Percentiles rank a stretch among this genome's conserved stretches.
phyloP scores from a whole-genome alignment of 225 moss, liverwort and hornwort species.

The Anthoceros angustus region DNA sequence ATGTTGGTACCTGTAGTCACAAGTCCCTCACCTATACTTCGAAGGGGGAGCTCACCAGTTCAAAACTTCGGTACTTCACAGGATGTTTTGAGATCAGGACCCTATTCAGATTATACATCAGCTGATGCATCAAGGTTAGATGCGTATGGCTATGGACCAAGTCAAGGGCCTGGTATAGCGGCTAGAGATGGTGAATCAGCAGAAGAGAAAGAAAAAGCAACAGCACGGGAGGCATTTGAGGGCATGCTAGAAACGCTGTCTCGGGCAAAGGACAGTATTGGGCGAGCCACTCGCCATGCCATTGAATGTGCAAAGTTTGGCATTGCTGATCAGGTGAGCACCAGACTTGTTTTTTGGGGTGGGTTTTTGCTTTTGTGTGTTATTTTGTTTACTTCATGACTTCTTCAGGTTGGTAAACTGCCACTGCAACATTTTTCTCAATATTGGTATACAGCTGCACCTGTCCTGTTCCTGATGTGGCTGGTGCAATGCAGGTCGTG shows the following conservation, averaged over 20 bases:
- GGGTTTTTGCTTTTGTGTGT: background rate
- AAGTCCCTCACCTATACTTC: background rate
- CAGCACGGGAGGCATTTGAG: conserved; percentile 84
- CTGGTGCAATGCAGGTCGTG: conserved; percentile 42
- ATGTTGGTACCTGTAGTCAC: background rate
- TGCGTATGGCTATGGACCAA: conserved; percentile 27
- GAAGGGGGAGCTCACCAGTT: background rate
- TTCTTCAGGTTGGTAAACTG: background rate
- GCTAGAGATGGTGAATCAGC: conserved; percentile 22
- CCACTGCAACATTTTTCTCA: background rate
- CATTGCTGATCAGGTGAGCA: conserved; percentile 72
- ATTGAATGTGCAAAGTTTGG: conserved; percentile 92
- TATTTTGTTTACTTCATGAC: background rate
- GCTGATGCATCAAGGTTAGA: conserved; percentile 13
- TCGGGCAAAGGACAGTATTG: conserved; percentile 94
- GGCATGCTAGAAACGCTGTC: conserved; percentile 98
- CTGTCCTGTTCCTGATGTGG: background rate
- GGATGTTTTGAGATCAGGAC: background rate
- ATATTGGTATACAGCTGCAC: background rate
- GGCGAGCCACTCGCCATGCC: conserved; percentile 93
- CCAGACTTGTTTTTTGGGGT: background rate
- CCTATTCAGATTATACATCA: background rate
- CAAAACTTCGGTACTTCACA: background rate
- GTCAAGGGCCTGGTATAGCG: conserved; percentile 11
- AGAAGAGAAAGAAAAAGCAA: conserved; percentile 67